Evolutionary conservation across 495 filamentous ascomycete genomes (phyloP).

Genomic region (Evernia prunastri): DNA sequence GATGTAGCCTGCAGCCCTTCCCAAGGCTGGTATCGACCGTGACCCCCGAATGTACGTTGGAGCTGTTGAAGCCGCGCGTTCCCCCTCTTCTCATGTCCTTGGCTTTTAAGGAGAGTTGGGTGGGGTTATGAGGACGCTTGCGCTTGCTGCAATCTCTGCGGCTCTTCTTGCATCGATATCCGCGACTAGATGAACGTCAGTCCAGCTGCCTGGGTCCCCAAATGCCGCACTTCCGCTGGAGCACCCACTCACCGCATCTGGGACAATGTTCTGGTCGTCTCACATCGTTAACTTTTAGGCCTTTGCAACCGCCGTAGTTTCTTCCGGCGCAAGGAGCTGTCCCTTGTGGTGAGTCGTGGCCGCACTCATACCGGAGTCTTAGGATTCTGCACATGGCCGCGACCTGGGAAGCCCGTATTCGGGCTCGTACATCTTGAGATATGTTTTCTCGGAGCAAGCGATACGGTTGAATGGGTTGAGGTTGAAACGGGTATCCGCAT

Average conservation of each 20-base stretch:
- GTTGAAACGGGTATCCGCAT: constrained; percentile 6
- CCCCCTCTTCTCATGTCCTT: background rate
- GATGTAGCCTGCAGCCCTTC: background rate
- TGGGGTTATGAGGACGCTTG: constrained; percentile 9
- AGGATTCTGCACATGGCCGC: constrained; percentile 9
- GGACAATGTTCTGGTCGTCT: constrained; percentile 2
- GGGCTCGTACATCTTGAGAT: background rate
- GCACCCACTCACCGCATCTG: constrained; percentile 6
- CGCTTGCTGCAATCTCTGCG: constrained; percentile 3
- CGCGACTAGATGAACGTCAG: background rate
- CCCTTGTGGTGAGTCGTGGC: constrained; percentile 1
- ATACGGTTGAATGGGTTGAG: background rate
- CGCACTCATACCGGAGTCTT: constrained; percentile 3
- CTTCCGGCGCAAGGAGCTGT: constrained; percentile 10
- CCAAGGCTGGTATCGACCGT: background rate
- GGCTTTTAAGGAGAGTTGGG: constrained; percentile 1
- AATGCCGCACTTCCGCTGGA: background rate
- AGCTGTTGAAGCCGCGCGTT: background rate
- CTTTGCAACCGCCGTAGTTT: constrained; percentile 8
- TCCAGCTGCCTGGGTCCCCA: background rate
- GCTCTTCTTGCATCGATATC: background rate
- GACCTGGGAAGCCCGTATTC: background rate
- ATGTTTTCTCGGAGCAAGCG: background rate
- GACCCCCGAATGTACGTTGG: background rate
- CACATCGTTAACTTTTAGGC: background rate